phyloP scores from a whole-genome alignment of 1,284 basidiomycete species.

The Cutaneotrichosporon daszewskae region DNA sequence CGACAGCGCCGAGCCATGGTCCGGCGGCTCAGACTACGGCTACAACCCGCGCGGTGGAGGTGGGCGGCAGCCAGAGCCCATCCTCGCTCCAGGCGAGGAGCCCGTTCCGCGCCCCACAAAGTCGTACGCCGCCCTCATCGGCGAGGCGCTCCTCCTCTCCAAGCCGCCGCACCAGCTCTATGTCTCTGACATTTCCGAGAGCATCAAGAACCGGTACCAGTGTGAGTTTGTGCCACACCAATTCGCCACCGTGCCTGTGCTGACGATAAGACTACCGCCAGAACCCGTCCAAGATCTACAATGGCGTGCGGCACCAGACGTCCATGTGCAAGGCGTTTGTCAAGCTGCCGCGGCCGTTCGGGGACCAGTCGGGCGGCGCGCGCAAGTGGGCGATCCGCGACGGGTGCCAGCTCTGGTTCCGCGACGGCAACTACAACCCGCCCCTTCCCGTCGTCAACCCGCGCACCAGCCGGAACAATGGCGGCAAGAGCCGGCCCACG shows the following conservation, averaged over 20 bases:
- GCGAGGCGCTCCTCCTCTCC: constrained; percentile 39
- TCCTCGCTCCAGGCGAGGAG: constrained; percentile 39
- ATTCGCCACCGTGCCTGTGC: not conserved
- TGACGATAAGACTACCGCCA: constrained; percentile 39
- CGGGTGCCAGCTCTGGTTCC: constrained; percentile 44
- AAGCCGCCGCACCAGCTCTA: constrained; percentile 43
- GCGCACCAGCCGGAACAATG: not conserved
- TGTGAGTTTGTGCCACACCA: constrained; percentile 31
- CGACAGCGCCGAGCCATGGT: too few relatives aligned
- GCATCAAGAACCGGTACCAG: constrained; percentile 39
- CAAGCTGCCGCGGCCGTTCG: constrained; percentile 44
- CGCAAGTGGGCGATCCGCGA: constrained; percentile 47
- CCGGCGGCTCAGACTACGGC: too few relatives aligned
- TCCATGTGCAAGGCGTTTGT: constrained; percentile 48
- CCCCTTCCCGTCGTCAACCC: constrained; percentile 9
- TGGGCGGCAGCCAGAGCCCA: too few relatives aligned
- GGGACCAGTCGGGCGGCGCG: constrained; percentile 45
- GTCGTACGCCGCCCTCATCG: constrained; percentile 45
- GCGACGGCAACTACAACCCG: constrained; percentile 36
- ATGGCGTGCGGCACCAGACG: constrained; percentile 48
- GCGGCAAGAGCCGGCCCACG: constrained; percentile 24
- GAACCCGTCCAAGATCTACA: constrained; percentile 47
- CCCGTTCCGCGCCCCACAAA: constrained; percentile 37
- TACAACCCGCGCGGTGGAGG: too few relatives aligned
- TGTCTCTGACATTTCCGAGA: constrained; percentile 45